Evolutionary conservation across 1,284 basidiomycete species (phyloP), one percentile per base, ranked within the genome.

Genomic region (Vanrija humicola): DNA sequence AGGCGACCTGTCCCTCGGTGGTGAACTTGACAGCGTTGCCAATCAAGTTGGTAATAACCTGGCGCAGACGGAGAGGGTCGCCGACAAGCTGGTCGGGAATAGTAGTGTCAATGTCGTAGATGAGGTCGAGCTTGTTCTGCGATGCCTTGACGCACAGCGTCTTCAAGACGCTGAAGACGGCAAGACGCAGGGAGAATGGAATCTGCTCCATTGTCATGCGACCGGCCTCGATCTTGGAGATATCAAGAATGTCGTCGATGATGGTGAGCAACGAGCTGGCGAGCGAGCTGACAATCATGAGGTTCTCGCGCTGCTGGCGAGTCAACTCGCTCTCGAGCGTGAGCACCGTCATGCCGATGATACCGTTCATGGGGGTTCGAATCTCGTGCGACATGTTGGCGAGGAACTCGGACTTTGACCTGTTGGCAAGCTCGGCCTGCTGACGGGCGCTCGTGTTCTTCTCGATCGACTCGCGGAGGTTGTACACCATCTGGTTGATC

Each of bases 161-260:
- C 81, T 98, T 99, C 74, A 98, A 85, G 52, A 98, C 96, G 38
- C 91, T 91, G 72, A 98, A 98, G 50, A 98, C 91, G 9, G 93
- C 96, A 65, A 94, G 87, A 29, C 96, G 89, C 29, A 98, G 83
- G n/a, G 94, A 98, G 79, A 95, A 99, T 0, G 94, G 90, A 38
- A 98, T 94, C 57, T 94, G 89, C 76, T 99, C 96, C 86, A 98
- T 97, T 4, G 93, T 98, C 96, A 98, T 98, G 19, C 96, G 87
- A 57, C 96, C 96, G 45, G 95, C 95, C 78, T 98, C 65, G 92
- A 92, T 95, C 84, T 97, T 97, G 26, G 92, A 96, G 64, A 97
- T 96, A 82, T 97, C 93, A 79, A 96, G 83, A 67, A 97, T 96
- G 76, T 96, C 93, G 74, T 97, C 92, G 65, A 99, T 99, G 77